A percentile compares a stretch with the other conserved stretches of the same genome.
Conservation (phyloP, 805 yeast genomes). For the Sporopachydermia quercuum region DNA sequence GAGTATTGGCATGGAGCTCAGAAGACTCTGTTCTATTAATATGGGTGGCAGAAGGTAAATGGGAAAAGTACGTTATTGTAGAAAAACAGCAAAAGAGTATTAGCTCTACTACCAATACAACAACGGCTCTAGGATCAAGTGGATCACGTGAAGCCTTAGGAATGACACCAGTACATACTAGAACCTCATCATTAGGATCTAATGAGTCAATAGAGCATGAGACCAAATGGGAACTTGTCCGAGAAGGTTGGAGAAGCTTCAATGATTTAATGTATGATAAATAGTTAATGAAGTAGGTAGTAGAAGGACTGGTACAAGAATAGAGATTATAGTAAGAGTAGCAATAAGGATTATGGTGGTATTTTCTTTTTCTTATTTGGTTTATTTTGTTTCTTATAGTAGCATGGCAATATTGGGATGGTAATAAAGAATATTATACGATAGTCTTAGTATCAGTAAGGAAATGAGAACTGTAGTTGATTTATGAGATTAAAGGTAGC, state of each 20-base stretch:
- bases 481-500: too few species aligned
- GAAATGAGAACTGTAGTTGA: too few species aligned
- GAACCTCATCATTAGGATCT: conserved; percentile 7
- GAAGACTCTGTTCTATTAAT: conserved; percentile 60
- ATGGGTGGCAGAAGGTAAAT: conserved; percentile 58
- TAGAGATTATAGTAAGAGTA: conserved; percentile 4
- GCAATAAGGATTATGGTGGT: too few species aligned
- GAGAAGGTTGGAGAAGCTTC: conserved; percentile 60
- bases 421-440: too few species aligned
- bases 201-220: conserved; percentile 12
- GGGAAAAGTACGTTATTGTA: conserved; percentile 76
- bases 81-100: conserved; percentile 28
- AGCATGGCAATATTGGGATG: too few species aligned
- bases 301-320: not conserved
- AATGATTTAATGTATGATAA: conserved; percentile 19
- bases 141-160: conserved; percentile 2
- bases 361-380: too few species aligned
- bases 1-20: conserved; percentile 60
- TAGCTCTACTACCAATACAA: too few species aligned
- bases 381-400: too few species aligned
- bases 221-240: conserved; percentile 38
- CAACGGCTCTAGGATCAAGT: conserved; percentile 5
- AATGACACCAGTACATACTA: conserved; percentile 3
- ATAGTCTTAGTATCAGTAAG: too few species aligned
- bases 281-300: not conserved